Conservation (phyloP, 495 filamentous ascomycete species). For the Trichocladium antarcticum region DNA sequence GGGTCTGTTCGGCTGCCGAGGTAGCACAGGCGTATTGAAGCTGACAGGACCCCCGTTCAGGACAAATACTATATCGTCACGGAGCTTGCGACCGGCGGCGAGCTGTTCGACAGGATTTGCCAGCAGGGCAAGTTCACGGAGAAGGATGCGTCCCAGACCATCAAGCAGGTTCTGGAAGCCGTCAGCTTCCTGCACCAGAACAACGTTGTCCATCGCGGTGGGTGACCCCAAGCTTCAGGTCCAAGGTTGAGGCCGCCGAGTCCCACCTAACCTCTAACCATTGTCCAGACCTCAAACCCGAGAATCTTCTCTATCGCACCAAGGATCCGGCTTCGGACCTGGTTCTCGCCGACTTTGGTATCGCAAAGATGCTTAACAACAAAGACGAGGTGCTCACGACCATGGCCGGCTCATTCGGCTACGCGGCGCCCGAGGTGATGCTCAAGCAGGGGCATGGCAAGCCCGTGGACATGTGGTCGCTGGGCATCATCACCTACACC, state of each 20-base stretch:
- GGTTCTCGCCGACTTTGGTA: slow-evolving; percentile 95
- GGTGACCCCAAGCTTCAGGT: slow-evolving; percentile 1
- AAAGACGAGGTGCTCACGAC: slow-evolving; percentile 87
- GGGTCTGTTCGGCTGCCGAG: slow-evolving; percentile 38
- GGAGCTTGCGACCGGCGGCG: slow-evolving; percentile 88
- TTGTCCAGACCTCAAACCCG: slow-evolving; percentile 80
- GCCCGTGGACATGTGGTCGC: slow-evolving; percentile 98
- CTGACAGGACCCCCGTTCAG: slow-evolving; percentile 36
- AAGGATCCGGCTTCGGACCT: slow-evolving; percentile 64
- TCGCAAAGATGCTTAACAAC: slow-evolving; percentile 93
- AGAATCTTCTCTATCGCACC: slow-evolving; percentile 92
- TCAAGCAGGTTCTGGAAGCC: slow-evolving; percentile 87
- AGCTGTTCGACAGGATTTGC: slow-evolving; percentile 97
- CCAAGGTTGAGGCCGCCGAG: neutral
- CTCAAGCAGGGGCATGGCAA: slow-evolving; percentile 94
- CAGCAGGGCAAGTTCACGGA: slow-evolving; percentile 98
- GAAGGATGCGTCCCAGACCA: slow-evolving; percentile 94
- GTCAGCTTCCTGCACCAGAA: slow-evolving; percentile 91
- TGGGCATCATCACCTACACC: slow-evolving; percentile 98
- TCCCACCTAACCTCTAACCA: neutral
- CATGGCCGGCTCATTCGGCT: slow-evolving; percentile 98
- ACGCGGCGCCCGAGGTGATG: slow-evolving; percentile 98
- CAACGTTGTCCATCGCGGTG: slow-evolving; percentile 94
- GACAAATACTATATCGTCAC: slow-evolving; percentile 99
- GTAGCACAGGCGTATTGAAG: neutral